phyloP scores from a whole-genome alignment of 805 yeast species.

The Zygotorulaspora chibaensis region DNA sequence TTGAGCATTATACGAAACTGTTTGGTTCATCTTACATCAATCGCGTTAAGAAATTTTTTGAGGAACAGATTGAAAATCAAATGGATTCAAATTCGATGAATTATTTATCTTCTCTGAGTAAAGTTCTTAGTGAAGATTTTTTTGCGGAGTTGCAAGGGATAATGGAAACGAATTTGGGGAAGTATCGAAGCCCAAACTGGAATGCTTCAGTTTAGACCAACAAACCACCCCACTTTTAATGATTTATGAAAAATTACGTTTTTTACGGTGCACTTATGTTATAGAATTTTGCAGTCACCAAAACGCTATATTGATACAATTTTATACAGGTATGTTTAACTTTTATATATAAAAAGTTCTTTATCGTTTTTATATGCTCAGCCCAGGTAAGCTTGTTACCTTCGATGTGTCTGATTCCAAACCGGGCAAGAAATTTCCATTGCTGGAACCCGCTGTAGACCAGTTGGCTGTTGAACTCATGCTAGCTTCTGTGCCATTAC shows the following conservation, averaged over 20 bases:
- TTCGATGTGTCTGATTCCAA: conserved; percentile 10
- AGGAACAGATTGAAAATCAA: conserved; percentile 8
- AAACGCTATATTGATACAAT: neutral
- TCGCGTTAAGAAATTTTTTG: conserved; percentile 18
- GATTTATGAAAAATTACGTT: conserved; percentile 6
- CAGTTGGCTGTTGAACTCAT: conserved; percentile 3
- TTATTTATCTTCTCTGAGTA: conserved; percentile 15
- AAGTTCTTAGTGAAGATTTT: conserved; percentile 19
- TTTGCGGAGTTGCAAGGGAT: conserved; percentile 12
- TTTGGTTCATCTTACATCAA: conserved; percentile 25
- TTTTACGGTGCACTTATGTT: neutral
- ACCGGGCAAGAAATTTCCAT: conserved; percentile 13
- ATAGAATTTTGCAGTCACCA: neutral
- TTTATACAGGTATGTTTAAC: conserved; percentile 3
- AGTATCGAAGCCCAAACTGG: conserved; percentile 1
- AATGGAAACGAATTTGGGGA: conserved; percentile 7
- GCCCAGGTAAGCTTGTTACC: conserved; percentile 14
- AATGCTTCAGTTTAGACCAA: neutral
- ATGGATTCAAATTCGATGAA: conserved; percentile 7
- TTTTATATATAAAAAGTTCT: neutral
- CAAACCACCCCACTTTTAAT: conserved; percentile 1
- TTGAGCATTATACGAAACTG: conserved; percentile 20
- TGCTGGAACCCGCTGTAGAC: neutral
- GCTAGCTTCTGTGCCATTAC: conserved; percentile 9
- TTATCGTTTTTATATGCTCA: conserved; percentile 10